Conservation (phyloP, 1,284 basidiomycete genomes). For the Pascua sp. region DNA sequence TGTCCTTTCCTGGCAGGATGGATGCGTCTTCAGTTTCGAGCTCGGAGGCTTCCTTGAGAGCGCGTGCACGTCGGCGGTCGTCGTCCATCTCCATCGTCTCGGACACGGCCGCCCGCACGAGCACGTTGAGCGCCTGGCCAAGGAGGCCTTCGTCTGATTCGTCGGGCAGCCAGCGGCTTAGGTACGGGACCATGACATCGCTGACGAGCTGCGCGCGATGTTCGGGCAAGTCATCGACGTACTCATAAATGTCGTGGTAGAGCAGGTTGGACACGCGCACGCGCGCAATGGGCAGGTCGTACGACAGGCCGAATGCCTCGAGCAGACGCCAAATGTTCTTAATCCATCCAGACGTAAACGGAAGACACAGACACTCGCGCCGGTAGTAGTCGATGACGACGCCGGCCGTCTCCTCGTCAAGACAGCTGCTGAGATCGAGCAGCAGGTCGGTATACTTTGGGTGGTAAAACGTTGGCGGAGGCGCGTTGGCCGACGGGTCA, state of each 20-base stretch:
- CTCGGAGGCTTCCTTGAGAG: constrained; percentile 19
- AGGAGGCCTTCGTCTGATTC: constrained; percentile 46
- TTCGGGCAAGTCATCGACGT: constrained; percentile 47
- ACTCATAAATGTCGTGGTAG: constrained; percentile 48
- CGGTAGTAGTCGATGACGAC: constrained; percentile 52
- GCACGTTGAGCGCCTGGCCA: constrained; percentile 38
- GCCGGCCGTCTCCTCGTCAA: constrained; percentile 47
- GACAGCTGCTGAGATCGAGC: constrained; percentile 43
- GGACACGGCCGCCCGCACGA: constrained; percentile 46
- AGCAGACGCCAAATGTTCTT: constrained; percentile 50
- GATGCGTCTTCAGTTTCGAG: constrained; percentile 36
- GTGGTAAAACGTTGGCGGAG: constrained; percentile 30
- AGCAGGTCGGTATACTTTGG: constrained; percentile 47
- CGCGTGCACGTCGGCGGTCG: constrained; percentile 29
- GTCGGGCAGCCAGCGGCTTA: constrained; percentile 45
- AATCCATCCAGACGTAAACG: constrained; percentile 52
- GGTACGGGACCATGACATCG: constrained; percentile 49
- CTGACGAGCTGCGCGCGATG: constrained; percentile 46
- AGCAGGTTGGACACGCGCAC: constrained; percentile 43
- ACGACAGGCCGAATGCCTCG: constrained; percentile 44
- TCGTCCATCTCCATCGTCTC: constrained; percentile 49
- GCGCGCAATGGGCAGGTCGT: constrained; percentile 32
- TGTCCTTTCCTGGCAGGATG: constrained; percentile 25
- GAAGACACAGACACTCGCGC: constrained; percentile 50
- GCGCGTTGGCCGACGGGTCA: neutral